Conservation (phyloP, 441 rosid species). For the Syzygium malaccense region DNA sequence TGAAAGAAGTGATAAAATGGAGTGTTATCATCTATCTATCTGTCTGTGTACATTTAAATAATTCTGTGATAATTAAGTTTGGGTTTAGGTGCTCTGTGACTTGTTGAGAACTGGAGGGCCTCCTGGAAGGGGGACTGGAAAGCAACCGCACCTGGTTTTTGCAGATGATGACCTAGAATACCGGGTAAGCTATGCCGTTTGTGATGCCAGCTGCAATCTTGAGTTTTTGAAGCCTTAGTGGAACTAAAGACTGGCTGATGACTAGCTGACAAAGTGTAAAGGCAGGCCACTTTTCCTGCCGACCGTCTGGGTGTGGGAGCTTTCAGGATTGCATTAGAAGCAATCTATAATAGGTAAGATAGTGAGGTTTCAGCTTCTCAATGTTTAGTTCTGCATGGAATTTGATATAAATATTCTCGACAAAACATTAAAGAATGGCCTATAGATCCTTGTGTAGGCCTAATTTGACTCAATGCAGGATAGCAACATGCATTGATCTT, state of each 20-base stretch:
- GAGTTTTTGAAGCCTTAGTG: background rate
- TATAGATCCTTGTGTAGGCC: background rate
- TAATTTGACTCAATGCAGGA: background rate
- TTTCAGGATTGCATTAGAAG: constrained; percentile 78
- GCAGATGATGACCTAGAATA: constrained; percentile 80
- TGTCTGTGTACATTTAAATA: background rate
- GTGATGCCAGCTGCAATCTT: background rate
- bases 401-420: background rate
- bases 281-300: constrained; percentile 72
- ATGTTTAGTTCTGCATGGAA: background rate
- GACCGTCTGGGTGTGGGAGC: constrained; percentile 91
- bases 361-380: background rate
- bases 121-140: constrained; percentile 57
- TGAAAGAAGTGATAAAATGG: background rate
- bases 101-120: constrained; percentile 83
- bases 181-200: constrained; percentile 41
- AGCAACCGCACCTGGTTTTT: constrained; percentile 62
- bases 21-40: background rate
- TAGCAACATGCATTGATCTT: background rate
- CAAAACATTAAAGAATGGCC: background rate
- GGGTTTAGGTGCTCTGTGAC: constrained; percentile 72
- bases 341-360: constrained; percentile 62
- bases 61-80: background rate
- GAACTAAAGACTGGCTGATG: background rate
- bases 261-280: constrained; percentile 31